Conservation (phyloP, 176 grass and related monocot species). For the Cocos nucifera region DNA sequence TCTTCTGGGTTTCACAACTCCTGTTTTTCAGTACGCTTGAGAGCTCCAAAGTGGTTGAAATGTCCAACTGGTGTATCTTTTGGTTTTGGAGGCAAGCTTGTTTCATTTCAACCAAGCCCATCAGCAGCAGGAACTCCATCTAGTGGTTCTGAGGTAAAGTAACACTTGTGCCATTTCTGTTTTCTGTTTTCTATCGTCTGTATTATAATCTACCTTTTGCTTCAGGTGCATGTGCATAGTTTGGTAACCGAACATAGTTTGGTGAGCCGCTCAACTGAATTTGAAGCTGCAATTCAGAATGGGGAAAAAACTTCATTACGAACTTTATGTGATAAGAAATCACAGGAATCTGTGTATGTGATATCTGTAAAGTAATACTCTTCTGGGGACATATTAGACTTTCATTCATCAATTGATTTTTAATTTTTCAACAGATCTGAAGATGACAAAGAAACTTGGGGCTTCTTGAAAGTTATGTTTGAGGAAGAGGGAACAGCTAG, state of each 20-base stretch:
- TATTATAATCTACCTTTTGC: slow-evolving; percentile 11
- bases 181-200: slow-evolving; percentile 13
- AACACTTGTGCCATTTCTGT: slow-evolving; percentile 1
- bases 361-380: slow-evolving; percentile 3
- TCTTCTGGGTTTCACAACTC: slow-evolving; percentile 7
- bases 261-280: slow-evolving; percentile 88
- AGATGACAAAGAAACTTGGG: slow-evolving; percentile 91
- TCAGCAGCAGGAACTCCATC: slow-evolving; percentile 34
- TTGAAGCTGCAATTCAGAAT: slow-evolving; percentile 81
- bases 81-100: slow-evolving; percentile 94
- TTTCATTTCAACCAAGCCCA: slow-evolving; percentile 54
- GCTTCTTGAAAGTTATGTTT: slow-evolving; percentile 89
- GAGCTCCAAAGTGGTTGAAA: slow-evolving; percentile 97
- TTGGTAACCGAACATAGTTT: slow-evolving; percentile 89
- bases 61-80: slow-evolving; percentile 83
- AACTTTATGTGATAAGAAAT: slow-evolving; percentile 77
- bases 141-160: slow-evolving; percentile 62
- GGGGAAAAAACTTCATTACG: slow-evolving; percentile 72
- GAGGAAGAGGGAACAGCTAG: slow-evolving; percentile 81
- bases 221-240: slow-evolving; percentile 76
- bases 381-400: slow-evolving; percentile 4
- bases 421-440: slow-evolving; percentile 47
- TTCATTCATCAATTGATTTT: slow-evolving; percentile 9
- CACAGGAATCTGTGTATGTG: slow-evolving; percentile 68
- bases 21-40: slow-evolving; percentile 51